These are phyloP conservation scores for Pseudocercospora crystallina DNA, from an alignment of 2,329 filamentous ascomycete genomes.

Conservation along the genomic window DNA sequence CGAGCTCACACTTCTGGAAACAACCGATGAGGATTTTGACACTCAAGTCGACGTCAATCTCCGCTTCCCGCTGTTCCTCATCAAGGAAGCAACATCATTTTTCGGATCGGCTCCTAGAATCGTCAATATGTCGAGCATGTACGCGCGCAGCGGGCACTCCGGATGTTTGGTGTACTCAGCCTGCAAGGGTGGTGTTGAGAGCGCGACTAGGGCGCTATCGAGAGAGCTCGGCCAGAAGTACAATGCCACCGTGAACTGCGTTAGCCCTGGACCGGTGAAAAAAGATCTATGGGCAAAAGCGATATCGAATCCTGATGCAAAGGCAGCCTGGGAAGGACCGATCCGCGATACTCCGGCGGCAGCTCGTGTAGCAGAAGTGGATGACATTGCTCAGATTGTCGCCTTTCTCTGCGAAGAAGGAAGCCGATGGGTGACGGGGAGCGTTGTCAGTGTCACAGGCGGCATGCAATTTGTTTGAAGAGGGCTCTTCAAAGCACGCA, in stretches of 20 bases:
- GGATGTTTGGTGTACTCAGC: conserved; percentile 8
- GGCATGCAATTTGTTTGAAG: neutral
- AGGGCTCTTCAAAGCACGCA: too few relatives aligned
- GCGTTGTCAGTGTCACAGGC: conserved; percentile 33
- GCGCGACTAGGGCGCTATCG: conserved; percentile 27
- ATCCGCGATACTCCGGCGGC: conserved; percentile 19
- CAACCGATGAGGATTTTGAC: neutral
- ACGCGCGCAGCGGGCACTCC: neutral
- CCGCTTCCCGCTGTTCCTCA: neutral
- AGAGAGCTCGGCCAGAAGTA: conserved; percentile 10
- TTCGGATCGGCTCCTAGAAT: neutral
- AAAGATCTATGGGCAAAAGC: too few relatives aligned
- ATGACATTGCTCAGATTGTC: conserved; percentile 70
- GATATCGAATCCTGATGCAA: too few relatives aligned
- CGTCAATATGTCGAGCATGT: neutral
- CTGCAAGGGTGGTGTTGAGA: conserved; percentile 29
- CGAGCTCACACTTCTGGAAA: neutral
- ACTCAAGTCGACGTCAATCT: neutral
- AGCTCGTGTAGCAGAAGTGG: conserved; percentile 15
- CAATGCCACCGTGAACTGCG: conserved; percentile 20
- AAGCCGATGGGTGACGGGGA: conserved; percentile 32
- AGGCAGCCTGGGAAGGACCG: neutral
- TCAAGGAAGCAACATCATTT: neutral
- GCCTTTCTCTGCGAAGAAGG: conserved; percentile 32
- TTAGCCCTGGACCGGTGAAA: conserved; percentile 15